These are phyloP conservation scores for Astrothelium subdiscretum DNA, from an alignment of 495 filamentous ascomycete species.

Conservation along the genomic window DNA sequence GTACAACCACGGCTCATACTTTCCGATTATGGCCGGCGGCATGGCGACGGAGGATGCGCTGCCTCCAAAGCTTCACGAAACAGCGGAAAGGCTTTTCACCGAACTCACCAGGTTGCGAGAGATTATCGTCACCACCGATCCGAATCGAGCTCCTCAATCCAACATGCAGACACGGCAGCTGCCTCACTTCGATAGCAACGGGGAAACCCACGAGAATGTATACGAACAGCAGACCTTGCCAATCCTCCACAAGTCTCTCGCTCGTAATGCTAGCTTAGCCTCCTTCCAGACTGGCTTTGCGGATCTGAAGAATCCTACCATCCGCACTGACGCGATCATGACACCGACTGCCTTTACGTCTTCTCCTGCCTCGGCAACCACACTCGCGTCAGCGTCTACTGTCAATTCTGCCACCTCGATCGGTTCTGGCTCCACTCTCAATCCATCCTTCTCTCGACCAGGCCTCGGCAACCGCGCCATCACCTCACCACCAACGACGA, in stretches of 20 bases:
- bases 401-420: neutral
- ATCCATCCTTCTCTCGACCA: conserved; percentile 13
- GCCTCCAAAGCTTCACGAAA: conserved; percentile 14
- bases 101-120: conserved; percentile 34
- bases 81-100: conserved; percentile 84
- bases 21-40: conserved; percentile 66
- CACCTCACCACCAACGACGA: conserved; percentile 20
- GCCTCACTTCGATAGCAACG: conserved; percentile 6
- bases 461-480: conserved; percentile 29
- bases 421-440: neutral
- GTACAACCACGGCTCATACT: conserved; percentile 66
- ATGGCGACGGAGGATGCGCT: conserved; percentile 72
- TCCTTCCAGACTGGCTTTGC: conserved; percentile 86
- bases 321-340: conserved; percentile 39
- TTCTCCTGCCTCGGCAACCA: conserved; percentile 14
- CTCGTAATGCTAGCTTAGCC: conserved; percentile 53
- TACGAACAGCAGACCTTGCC: conserved; percentile 93
- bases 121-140: neutral
- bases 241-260: conserved; percentile 74
- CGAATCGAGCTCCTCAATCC: neutral
- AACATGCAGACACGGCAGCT: conserved; percentile 26
- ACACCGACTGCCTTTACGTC: conserved; percentile 43
- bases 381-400: neutral
- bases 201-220: conserved; percentile 66
- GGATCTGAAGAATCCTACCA: conserved; percentile 41